These are phyloP conservation scores for Piromyces sp. DNA, from an alignment of 192 early-diverging fungal genomes.

Conservation along the genomic window DNA sequence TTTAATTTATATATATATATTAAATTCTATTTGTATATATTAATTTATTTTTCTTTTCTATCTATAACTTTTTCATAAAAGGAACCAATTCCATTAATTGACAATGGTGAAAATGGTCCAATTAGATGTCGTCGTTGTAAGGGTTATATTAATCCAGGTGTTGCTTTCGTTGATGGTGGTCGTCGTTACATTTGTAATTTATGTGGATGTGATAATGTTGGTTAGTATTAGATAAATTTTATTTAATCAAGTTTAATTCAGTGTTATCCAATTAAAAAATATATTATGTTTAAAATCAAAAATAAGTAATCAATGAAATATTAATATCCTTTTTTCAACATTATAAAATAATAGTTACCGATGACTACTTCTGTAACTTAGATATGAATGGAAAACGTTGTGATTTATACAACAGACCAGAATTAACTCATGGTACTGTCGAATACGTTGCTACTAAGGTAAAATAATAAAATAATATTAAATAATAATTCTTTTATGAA, in stretches of 20 bases:
- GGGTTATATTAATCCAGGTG: slow-evolving; percentile 84
- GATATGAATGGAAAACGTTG: slow-evolving; percentile 80
- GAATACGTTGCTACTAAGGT: slow-evolving; percentile 74
- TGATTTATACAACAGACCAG: slow-evolving; percentile 70
- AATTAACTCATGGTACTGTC: slow-evolving; percentile 72
- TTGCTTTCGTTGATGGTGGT: slow-evolving; percentile 76
- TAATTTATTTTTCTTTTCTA: too few species aligned
- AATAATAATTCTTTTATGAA: too few species aligned
- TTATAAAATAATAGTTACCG: slow-evolving; percentile 26
- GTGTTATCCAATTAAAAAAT: too few species aligned
- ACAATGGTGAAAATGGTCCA: slow-evolving; percentile 73
- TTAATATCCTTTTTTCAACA: too few species aligned
- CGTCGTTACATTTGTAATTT: slow-evolving; percentile 86
- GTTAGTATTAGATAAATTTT: slow-evolving; percentile 7
- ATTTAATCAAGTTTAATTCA: too few species aligned
- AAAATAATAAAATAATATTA: neutral
- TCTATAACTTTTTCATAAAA: neutral
- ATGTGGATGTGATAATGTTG: slow-evolving; percentile 72
- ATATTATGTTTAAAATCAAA: too few species aligned
- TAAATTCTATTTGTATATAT: too few species aligned
- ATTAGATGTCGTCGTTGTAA: slow-evolving; percentile 79
- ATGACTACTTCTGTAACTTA: slow-evolving; percentile 82
- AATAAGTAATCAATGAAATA: too few species aligned
- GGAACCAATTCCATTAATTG: slow-evolving; percentile 57
- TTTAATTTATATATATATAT: neutral